Conservation (phyloP, 2,329 filamentous ascomycete genomes). For the Magnaporthiopsis rhizophila region DNA sequence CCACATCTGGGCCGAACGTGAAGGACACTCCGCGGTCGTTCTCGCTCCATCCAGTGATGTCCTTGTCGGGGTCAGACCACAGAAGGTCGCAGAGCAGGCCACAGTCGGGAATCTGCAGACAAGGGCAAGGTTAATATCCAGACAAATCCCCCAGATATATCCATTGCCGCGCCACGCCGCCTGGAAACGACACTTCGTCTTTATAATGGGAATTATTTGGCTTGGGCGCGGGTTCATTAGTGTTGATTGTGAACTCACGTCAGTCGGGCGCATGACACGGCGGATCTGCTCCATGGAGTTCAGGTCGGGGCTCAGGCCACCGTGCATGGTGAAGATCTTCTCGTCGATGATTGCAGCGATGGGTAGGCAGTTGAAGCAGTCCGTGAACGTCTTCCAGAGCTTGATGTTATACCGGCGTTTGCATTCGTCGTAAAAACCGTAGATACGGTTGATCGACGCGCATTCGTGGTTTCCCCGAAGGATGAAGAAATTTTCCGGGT, state of each 20-base stretch:
- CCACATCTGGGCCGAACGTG: conserved; percentile 95
- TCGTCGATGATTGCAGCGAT: conserved; percentile 99
- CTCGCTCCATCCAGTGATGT: conserved; percentile 98
- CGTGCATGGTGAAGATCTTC: conserved; percentile 99
- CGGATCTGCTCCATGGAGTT: conserved; percentile 99
- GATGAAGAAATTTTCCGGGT: conserved; percentile 99
- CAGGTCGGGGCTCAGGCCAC: conserved; percentile 89
- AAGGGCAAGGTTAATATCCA: background rate
- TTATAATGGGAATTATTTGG: background rate
- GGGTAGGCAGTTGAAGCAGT: conserved; percentile 98
- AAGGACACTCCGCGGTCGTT: conserved; percentile 98
- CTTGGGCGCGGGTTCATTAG: no score
- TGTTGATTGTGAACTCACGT: conserved; percentile 57
- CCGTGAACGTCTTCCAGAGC: conserved; percentile 98
- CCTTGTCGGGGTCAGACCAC: conserved; percentile 98
- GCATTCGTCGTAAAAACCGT: conserved; percentile 99
- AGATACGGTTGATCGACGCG: conserved; percentile 97
- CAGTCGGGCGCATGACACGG: conserved; percentile 95
- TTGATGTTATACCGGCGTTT: conserved; percentile 99
- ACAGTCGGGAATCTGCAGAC: conserved; percentile 85
- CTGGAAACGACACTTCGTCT: background rate
- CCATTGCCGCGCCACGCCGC: background rate
- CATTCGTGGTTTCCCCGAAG: conserved; percentile 98
- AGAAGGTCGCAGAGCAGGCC: conserved; percentile 94
- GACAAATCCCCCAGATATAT: no score